Evolutionary conservation across 179 eudicot genomes (phyloP), one percentile per base, ranked within the genome.

Genomic region (Vitellaria paradoxa): DNA sequence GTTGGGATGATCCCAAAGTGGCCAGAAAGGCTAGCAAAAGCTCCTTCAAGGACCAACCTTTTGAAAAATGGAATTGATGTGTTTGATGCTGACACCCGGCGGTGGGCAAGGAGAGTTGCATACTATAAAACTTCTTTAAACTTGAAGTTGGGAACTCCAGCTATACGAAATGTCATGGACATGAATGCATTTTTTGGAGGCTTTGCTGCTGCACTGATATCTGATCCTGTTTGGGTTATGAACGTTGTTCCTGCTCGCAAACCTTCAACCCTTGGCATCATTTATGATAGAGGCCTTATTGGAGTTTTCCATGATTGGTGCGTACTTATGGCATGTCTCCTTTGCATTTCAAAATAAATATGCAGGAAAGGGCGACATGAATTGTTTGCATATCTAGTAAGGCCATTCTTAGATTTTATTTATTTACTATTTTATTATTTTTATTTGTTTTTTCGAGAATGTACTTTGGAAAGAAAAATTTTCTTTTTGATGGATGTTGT

Each of bases 211-310:
- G 94, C 98, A 63, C 81, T 94, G 53, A 59, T 74, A 57, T 89
- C 92, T 15, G 96, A 94, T 83, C 96, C 96, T 46, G 96, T 91
- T 63, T 94, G 98, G 98, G 98, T 94, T 64, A 94, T 94, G 98
- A 93, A 94, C 77, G 97, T 94, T 46, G 98, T 94, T 82, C 93
- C 94, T 74, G 85, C 94, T 72, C 88, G 83, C 81, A 89, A 87
- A 76, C 88, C 87, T 46, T 86, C 89, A 21, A 94, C 98, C 7
- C 86, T 94, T 66, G 97, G 82, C 78, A 85, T 93, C 75, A 93
- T 94, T 26, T 94, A 78, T 78, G 98, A 94, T 82, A 82, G 98
- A 85, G 98, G 98, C 72, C 89, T 94, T 49, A 93, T 93, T 46
- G 98, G 98, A 59, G 85, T 93, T 74, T 91, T 88, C 82, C 98